Conservation (phyloP, 306 rosid genomes). For the Acacia confusa region DNA sequence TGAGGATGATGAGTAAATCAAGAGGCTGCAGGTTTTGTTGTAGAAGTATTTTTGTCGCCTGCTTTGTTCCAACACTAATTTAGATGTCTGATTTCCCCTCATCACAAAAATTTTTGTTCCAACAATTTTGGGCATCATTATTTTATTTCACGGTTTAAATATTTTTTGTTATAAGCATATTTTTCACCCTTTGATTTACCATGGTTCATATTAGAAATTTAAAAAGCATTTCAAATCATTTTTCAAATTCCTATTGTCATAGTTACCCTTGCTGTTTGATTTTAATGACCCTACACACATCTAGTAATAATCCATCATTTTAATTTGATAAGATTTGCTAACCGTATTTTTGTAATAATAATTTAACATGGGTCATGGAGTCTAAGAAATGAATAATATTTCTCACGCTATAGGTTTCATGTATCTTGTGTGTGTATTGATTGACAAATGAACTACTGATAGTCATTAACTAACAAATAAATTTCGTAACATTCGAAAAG, state of each 20-base stretch:
- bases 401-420: background rate
- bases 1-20: conserved; percentile 47
- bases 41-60: background rate
- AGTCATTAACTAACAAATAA: background rate
- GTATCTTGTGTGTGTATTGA: no score
- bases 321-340: background rate
- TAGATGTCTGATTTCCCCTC: conserved; percentile 5
- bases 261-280: background rate
- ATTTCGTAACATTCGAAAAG: background rate
- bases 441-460: background rate
- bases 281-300: background rate
- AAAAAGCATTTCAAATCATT: background rate
- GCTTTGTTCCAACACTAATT: background rate
- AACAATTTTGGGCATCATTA: background rate
- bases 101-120: conserved; percentile 7
- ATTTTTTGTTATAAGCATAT: background rate
- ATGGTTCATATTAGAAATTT: background rate
- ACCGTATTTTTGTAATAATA: background rate
- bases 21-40: background rate
- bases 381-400: background rate
- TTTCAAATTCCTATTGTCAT: background rate
- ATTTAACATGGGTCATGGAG: background rate
- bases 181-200: background rate
- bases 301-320: background rate
- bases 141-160: background rate